phyloP scores from a whole-genome alignment of 2,329 filamentous ascomycete genomes.

The Diaporthe caulivora region DNA sequence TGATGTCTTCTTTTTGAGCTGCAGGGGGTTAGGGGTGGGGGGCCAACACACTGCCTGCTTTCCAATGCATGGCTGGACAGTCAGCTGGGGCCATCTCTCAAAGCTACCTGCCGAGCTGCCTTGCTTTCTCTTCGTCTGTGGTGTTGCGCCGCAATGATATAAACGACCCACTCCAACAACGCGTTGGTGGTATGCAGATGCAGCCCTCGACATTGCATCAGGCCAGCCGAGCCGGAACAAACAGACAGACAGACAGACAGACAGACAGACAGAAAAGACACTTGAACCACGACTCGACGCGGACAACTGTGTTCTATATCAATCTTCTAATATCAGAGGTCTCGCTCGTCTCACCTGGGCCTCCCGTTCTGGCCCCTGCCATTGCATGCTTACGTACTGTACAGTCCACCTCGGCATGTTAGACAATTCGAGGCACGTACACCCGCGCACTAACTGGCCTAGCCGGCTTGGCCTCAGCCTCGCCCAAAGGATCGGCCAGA shows the following conservation, averaged over 20 bases:
- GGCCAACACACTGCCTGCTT: neutral
- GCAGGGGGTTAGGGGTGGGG: neutral
- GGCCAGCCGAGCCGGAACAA: neutral
- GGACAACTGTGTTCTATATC: neutral
- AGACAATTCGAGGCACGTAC: neutral
- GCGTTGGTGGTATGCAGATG: neutral
- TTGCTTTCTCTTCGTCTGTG: neutral
- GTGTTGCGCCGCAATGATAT: conserved; percentile 1
- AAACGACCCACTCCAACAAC: neutral
- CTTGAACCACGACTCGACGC: neutral
- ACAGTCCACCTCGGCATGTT: neutral
- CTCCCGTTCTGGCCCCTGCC: neutral
- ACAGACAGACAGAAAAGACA: neutral
- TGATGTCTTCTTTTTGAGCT: too few species aligned
- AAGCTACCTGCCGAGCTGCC: too few species aligned
- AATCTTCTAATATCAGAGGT: neutral
- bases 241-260: neutral
- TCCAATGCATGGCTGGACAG: neutral
- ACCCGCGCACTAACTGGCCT: neutral
- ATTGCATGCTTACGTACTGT: conserved; percentile 5
- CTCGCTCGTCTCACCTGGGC: neutral
- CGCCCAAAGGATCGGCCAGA: conserved; percentile 32
- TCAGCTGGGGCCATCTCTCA: neutral
- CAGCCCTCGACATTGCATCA: neutral
- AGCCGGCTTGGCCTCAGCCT: conserved; percentile 22